Percentiles rank a stretch among this genome's conserved stretches.
Evolutionary conservation across 805 yeast species (phyloP).

Genomic region (Teunomyces atbi): DNA sequence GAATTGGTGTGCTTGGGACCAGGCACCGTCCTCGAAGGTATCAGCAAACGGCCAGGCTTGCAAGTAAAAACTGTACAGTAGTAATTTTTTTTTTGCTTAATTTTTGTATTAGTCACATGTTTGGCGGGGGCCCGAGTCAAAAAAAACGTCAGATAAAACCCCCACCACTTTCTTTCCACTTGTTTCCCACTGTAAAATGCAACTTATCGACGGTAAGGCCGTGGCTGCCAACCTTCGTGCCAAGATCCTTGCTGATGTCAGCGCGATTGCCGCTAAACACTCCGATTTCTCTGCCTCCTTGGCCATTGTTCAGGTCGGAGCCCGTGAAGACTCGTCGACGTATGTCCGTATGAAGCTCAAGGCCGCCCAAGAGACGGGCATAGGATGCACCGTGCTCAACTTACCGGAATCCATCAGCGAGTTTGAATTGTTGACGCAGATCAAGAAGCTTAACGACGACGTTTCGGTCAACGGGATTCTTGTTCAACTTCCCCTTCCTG

Average conservation of each 20-base stretch:
- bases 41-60: background rate
- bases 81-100: background rate
- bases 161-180: background rate
- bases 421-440: constrained; percentile 51
- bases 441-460: constrained; percentile 57
- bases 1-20: constrained; percentile 39
- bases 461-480: constrained; percentile 65
- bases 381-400: constrained; percentile 58
- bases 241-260: constrained; percentile 40
- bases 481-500: constrained; percentile 76
- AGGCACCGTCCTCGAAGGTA: constrained; percentile 30
- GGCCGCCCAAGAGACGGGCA: constrained; percentile 71
- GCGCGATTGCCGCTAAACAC: constrained; percentile 38
- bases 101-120: background rate
- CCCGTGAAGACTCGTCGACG: constrained; percentile 75
- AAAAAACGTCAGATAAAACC: background rate
- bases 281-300: constrained; percentile 63
- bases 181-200: constrained; percentile 16
- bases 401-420: constrained; percentile 58
- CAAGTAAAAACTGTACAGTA: background rate
- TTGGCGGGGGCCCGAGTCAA: constrained; percentile 1
- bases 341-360: constrained; percentile 78
- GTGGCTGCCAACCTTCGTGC: constrained; percentile 41
- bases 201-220: constrained; percentile 45
- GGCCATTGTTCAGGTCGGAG: constrained; percentile 74